Evolutionary conservation across 352 stramenopile species (phyloP).

Genomic region (Pythium diclinum): DNA sequence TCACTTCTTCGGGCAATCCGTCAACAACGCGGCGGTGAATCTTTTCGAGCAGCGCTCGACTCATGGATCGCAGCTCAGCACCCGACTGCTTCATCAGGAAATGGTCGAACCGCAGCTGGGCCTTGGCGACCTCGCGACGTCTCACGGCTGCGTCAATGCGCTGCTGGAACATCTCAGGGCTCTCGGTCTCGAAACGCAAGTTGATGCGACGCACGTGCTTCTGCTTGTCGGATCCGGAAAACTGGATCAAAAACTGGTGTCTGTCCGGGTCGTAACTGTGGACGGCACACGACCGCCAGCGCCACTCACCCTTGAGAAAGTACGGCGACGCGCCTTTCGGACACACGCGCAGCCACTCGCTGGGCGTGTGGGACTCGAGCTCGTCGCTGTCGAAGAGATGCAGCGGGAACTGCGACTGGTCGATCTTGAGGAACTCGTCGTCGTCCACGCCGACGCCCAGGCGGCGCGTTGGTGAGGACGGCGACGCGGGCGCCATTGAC

Average conservation of each 20-base stretch:
- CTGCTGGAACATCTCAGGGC: constrained; percentile 59
- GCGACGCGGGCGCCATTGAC: not conserved
- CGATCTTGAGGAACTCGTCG: constrained; percentile 82
- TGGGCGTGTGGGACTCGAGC: constrained; percentile 65
- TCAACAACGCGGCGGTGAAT: constrained; percentile 86
- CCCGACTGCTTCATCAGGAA: constrained; percentile 83
- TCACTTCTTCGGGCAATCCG: constrained; percentile 62
- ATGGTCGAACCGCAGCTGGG: constrained; percentile 88
- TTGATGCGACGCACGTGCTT: constrained; percentile 91
- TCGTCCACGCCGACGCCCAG: constrained; percentile 25
- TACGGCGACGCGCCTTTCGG: constrained; percentile 65
- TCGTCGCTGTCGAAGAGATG: constrained; percentile 90
- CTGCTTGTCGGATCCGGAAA: constrained; percentile 78
- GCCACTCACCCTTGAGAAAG: constrained; percentile 84
- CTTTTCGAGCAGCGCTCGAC: constrained; percentile 64
- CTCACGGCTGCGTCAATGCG: constrained; percentile 64
- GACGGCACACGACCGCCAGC: constrained; percentile 70
- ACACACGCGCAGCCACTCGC: constrained; percentile 67
- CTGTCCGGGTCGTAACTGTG: constrained; percentile 59
- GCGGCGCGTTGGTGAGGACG: not conserved
- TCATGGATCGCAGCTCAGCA: constrained; percentile 73
- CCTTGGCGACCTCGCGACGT: constrained; percentile 76
- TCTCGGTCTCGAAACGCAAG: constrained; percentile 87
- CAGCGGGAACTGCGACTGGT: constrained; percentile 90
- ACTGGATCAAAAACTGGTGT: constrained; percentile 82